These are phyloP conservation scores for Verticillium albo-atrum DNA, from an alignment of 2,329 filamentous ascomycete species.

Conservation along the genomic window DNA sequence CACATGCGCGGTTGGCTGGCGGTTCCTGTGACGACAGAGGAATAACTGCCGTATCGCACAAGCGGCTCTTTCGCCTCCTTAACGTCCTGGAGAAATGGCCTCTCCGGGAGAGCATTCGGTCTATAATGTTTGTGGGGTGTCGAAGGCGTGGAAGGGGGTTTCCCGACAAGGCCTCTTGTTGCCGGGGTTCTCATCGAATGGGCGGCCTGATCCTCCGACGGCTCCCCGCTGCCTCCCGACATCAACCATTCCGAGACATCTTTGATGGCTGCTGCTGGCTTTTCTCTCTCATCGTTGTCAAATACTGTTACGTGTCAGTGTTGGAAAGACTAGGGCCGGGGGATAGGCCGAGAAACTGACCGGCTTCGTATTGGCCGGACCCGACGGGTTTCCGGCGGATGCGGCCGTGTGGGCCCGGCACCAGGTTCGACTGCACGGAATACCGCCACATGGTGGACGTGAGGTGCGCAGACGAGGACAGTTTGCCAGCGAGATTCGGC, in stretches of 20 bases:
- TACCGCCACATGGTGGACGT: neutral
- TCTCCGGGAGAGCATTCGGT: neutral
- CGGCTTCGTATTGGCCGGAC: neutral
- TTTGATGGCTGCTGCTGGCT: neutral
- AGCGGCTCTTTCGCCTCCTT: neutral
- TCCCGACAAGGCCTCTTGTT: neutral
- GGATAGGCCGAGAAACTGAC: neutral
- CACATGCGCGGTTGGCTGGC: slow-evolving; percentile 7
- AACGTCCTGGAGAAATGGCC: neutral
- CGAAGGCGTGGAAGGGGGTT: neutral
- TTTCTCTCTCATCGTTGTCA: neutral
- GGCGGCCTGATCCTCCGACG: neutral
- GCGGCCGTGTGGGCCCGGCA: neutral
- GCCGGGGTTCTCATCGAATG: neutral
- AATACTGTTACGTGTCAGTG: neutral
- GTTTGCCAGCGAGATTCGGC: neutral
- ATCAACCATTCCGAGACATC: neutral
- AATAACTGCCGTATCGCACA: neutral
- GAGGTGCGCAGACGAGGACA: neutral
- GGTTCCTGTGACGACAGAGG: neutral
- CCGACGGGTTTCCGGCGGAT: neutral
- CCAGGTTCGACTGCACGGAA: neutral
- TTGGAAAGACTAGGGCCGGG: neutral
- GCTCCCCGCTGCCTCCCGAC: neutral
- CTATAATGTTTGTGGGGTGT: neutral